phyloP scores from a whole-genome alignment of 2,329 filamentous ascomycete species.

The Venturia carpophila region DNA sequence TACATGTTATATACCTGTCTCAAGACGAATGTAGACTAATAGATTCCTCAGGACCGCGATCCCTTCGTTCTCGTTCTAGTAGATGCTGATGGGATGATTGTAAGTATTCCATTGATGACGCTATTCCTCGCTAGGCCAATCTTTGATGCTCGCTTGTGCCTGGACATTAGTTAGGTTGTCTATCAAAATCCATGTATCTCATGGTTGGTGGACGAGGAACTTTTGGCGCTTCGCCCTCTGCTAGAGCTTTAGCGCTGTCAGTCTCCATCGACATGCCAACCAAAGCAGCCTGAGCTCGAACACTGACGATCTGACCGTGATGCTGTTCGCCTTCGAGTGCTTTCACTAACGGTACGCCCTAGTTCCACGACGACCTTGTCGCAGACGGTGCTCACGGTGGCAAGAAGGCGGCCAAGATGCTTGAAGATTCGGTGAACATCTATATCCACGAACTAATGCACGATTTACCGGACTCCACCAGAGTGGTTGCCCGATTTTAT shows the following conservation, averaged over 20 bases:
- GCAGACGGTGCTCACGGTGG: constrained; percentile 46
- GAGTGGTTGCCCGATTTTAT: constrained; percentile 47
- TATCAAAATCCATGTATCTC: neutral
- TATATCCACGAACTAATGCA: constrained; percentile 37
- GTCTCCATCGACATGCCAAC: neutral
- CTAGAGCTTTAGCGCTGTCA: neutral
- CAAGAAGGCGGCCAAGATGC: constrained; percentile 42
- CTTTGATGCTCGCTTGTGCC: neutral
- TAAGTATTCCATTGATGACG: constrained; percentile 13
- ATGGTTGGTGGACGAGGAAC: neutral
- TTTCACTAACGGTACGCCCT: neutral
- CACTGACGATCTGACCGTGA: neutral
- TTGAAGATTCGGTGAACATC: constrained; percentile 38
- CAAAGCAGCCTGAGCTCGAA: neutral
- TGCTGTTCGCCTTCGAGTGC: neutral
- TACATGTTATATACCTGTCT: neutral
- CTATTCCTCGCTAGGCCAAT: neutral
- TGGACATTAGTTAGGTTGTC: neutral
- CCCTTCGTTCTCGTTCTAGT: constrained; percentile 48
- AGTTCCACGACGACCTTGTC: constrained; percentile 45
- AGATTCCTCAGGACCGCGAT: constrained; percentile 31
- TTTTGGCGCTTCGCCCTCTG: neutral
- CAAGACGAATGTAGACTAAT: neutral
- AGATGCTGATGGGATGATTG: constrained; percentile 48
- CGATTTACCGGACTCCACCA: constrained; percentile 34